Evolutionary conservation across 2,329 filamentous ascomycete genomes (phyloP), one percentile per base, ranked within the genome.

Genomic region (Dothidotthia symphoricarpi): DNA sequence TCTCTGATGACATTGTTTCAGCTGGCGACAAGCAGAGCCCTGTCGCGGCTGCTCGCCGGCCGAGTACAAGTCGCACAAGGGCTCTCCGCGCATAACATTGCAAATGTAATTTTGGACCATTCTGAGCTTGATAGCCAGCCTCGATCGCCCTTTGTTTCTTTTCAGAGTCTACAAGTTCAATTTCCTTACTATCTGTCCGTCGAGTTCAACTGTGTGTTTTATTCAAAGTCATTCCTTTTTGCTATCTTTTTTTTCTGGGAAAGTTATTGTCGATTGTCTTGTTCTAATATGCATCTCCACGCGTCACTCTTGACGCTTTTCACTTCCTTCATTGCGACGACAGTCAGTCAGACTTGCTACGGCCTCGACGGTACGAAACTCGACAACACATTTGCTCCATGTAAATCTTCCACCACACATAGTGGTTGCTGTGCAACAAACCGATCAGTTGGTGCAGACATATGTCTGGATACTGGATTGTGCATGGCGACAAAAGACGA

Each of bases 341-440:
- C 52, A 3, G 42, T 48, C 17, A 45, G 55, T 28, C 49, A 55
- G 28, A 53, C 47, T 45, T 66, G 61, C 45, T 66, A 63, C 34
- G 47, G 47, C 24, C 49, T 64, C 29, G 51, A 61, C 26, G 61
- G 63, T 16, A 47, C 44, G 25, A 39, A 45, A 39, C 56, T 64
- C 28, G 55, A 63, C 41, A 38, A 45, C 16, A 48, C 52, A 24
- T 64, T 51, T 33, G 51, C 42, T n/a, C 53, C 60, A 36, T 66
- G 63, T 37, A 60, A 61, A 25, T 43, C 57, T 3, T 39, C 28
- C 17, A 50, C 59, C 12, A 51, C 53, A 27, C 58, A 63, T 31
- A 63, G 58, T 34, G 61, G 57, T 17, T 66, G 61, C 43, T 66
- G 63, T 43, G 60, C 63, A 13, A 57, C 50, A 25, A 51, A 57